Evolutionary conservation across 176 grass and related monocot genomes (phyloP), one percentile per base, ranked within the genome.

Genomic region (Paspalum vaginatum): DNA sequence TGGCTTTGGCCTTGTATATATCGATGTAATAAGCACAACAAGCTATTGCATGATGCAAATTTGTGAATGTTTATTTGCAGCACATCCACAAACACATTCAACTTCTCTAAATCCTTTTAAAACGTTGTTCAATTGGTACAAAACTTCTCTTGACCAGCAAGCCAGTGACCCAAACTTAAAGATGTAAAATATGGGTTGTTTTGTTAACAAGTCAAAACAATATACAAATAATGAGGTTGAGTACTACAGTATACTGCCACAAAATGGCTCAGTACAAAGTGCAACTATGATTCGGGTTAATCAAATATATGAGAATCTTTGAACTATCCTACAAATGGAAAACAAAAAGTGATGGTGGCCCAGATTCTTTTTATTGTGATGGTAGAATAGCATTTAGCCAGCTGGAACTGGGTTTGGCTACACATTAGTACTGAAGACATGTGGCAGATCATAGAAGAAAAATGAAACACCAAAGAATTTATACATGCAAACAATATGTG

Each of bases 341-440:
- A 61, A 18, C 11, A 45, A 16, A 81, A 61, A 78, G 37, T 26
- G 65, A 37, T 62, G n/a, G 17, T 76, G 61, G 43, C 25, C 56
- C 56, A 59, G 4, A 59, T 59, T 25, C 21, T 12, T 25, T 59
- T 25, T 26, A 13, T 11, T 9, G 22, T 60, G 22, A 60, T 26
- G 22, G 57, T 60, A 13, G 0, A 1, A 60, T 60, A 60, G 21
- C 66, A 25, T 69, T 48, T 48, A 26, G 25, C 38, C 0, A 0
- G 37, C 17, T 49, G 16, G 15, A 83, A 71, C 39, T 78, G 8
- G 54, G 0, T 49, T 74, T 27, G 12, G 7, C 24, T 27, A 61
- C 14, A 61, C 58, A 61, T 61, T 57, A 67, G 13, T 60, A 68
- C 40, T 65, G 32, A 47, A 27, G 4, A 87, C 48, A 65, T 47